Conservation (phyloP, 441 rosid species). For the Bruguiera hainesii region DNA sequence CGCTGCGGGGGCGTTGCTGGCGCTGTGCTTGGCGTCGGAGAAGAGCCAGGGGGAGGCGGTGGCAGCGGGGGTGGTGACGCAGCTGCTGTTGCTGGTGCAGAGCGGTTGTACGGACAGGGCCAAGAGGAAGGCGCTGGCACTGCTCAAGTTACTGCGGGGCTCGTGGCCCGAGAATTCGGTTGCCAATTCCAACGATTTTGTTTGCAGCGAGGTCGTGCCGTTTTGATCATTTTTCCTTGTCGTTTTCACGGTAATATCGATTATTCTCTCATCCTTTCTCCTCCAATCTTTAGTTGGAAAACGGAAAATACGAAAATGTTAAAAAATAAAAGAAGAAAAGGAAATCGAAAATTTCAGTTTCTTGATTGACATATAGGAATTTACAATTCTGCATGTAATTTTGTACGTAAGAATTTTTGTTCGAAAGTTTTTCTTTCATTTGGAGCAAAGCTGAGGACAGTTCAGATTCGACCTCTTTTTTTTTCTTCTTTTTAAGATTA, state of each 20-base stretch:
- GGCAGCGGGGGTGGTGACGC: constrained; percentile 70
- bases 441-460: constrained; percentile 14
- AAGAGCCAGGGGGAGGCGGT: constrained; percentile 68
- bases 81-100: constrained; percentile 74
- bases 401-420: constrained; percentile 35
- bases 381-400: constrained; percentile 37
- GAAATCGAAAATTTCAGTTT: background rate
- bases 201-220: constrained; percentile 69
- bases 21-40: constrained; percentile 70
- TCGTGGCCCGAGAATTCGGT: constrained; percentile 77
- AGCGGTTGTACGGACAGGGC: constrained; percentile 92
- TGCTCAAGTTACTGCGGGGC: constrained; percentile 71
- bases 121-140: constrained; percentile 81
- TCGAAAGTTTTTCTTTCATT: constrained; percentile 2
- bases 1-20: constrained; percentile 83
- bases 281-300: background rate
- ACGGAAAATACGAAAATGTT: too few relatives aligned
- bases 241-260: background rate
- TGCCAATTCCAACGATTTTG: constrained; percentile 64
- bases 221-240: constrained; percentile 35
- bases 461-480: background rate
- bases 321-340: background rate
- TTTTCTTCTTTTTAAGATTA: background rate
- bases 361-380: constrained; percentile 28
- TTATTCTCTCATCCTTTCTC: background rate